A percentile compares a stretch with the other conserved stretches of the same genome.
These are phyloP conservation scores for Metschnikowia picachoensis DNA, from an alignment of 805 yeast species.

Conservation along the genomic window DNA sequence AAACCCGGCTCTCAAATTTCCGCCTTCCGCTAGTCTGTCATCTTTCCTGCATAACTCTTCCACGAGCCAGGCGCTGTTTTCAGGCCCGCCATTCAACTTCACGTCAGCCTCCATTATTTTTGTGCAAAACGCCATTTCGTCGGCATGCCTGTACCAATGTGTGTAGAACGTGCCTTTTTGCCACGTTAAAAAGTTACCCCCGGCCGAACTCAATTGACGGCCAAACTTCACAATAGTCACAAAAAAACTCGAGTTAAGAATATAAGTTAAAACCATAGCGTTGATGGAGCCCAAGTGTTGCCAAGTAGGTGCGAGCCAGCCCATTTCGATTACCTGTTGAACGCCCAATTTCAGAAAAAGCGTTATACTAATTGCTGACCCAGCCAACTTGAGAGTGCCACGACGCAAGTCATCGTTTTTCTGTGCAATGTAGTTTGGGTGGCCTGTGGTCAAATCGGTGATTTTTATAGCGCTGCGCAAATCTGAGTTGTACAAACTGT, in stretches of 20 bases:
- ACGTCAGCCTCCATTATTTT: constrained; percentile 65
- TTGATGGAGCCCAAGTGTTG: constrained; percentile 43
- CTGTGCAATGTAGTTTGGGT: constrained; percentile 42
- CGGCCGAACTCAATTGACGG: constrained; percentile 38
- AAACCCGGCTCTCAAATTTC: constrained; percentile 31
- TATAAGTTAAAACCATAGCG: constrained; percentile 38
- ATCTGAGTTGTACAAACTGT: constrained; percentile 55
- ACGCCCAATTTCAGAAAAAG: constrained; percentile 41
- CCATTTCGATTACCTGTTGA: constrained; percentile 35
- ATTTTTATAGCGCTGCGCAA: constrained; percentile 52
- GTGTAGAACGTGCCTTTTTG: constrained; percentile 60
- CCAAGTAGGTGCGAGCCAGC: constrained; percentile 36
- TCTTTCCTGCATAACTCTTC: constrained; percentile 36
- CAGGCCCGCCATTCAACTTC: constrained; percentile 39
- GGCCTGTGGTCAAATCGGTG: constrained; percentile 60
- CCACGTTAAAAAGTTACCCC: constrained; percentile 59
- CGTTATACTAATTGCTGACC: constrained; percentile 31
- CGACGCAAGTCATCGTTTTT: constrained; percentile 28
- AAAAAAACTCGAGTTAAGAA: constrained; percentile 39
- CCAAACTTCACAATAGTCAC: constrained; percentile 40
- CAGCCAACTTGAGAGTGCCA: constrained; percentile 30
- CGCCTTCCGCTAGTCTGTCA: constrained; percentile 24
- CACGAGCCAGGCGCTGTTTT: constrained; percentile 27
- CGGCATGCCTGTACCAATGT: constrained; percentile 62
- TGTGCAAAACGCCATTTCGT: constrained; percentile 64